Conservation (phyloP, 257 asterid genomes). For the Ilex aquifolium region DNA sequence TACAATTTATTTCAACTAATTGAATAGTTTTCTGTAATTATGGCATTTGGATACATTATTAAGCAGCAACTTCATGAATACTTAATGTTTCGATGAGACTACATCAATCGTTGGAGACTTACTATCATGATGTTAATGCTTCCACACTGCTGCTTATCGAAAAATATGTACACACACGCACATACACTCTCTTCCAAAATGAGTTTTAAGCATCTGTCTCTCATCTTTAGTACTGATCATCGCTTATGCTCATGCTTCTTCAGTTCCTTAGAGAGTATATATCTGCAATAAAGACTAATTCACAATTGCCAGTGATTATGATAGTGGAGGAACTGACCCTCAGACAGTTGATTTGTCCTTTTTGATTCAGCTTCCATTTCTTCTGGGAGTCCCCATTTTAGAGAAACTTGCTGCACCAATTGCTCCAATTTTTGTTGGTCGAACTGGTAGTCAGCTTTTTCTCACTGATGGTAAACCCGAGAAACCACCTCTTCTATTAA, state of each 20-base stretch:
- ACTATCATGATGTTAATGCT: too few species aligned
- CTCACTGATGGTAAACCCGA: conserved; percentile 71
- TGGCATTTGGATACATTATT: too few species aligned
- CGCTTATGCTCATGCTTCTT: not conserved
- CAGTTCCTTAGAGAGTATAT: not conserved
- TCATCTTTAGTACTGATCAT: too few species aligned
- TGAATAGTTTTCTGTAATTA: too few species aligned
- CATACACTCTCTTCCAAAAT: too few species aligned
- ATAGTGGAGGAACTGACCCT: conserved; percentile 36
- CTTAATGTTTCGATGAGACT: too few species aligned
- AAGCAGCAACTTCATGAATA: too few species aligned
- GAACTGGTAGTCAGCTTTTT: conserved; percentile 68
- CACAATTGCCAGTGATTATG: conserved; percentile 8
- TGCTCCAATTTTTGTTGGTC: conserved; percentile 55
- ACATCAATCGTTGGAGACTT: too few species aligned
- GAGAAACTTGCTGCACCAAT: conserved; percentile 92
- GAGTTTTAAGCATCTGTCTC: too few species aligned
- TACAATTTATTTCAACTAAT: too few species aligned
- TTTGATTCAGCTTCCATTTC: conserved; percentile 79
- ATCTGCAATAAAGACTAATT: not conserved
- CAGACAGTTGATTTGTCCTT: conserved; percentile 43
- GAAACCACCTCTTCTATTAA: conserved; percentile 72
- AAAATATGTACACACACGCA: too few species aligned
- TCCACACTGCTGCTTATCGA: too few species aligned
- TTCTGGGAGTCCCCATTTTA: conserved; percentile 66